Base-by-base conservation (phyloP, 805 yeast species). In the Ogataea naganishii region DNA sequence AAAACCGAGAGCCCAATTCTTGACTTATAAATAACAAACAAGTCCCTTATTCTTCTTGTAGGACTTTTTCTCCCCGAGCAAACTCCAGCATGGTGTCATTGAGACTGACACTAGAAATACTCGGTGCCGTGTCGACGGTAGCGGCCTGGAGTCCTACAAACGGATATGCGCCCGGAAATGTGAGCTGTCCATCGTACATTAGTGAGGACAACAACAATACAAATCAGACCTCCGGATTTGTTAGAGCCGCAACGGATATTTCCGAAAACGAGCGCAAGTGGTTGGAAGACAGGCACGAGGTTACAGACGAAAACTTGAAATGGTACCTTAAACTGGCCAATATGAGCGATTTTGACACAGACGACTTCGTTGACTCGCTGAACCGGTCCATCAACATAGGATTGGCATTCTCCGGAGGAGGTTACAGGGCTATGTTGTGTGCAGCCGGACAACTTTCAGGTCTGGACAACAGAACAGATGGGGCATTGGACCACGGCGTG, bases 381-480 rank as follows among this genome's bases (percentile, higher is more conserved):
- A 56, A 63, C 42, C 44, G 55, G 22, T 46, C 72, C 6, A 60
- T 69, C 33, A 61, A 65, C 28, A 59, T 80, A 24, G 86, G 74
- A 3, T 40, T 70, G 18, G 77, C 85, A 6, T 74, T 77, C 41
- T 67, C 83, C 11, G 95, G 95, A 26, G 95, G 96, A 48, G 95
- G 95, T 4, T 85, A 82, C 53, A 68, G 96, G 37, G 94, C 95
- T 20, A 82, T 85, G 84, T 57, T 85, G 26, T 58, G 66, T 34
- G 95, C 94, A 2, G 95, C 94, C 10, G 95, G 95, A 20, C 74
- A 76, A 49, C 56, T 85, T 14, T 62, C 88, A 1, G 95, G 89
- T 1, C 56, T 82, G 35, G 96, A 85, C 51, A 73, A 75, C 45
- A 62, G 94, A 40, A 77, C 92, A 3, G 55, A 46, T 7, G 66